Base-by-base conservation (phyloP, 345 rosid species). In the Eucalyptus tenuipes region DNA sequence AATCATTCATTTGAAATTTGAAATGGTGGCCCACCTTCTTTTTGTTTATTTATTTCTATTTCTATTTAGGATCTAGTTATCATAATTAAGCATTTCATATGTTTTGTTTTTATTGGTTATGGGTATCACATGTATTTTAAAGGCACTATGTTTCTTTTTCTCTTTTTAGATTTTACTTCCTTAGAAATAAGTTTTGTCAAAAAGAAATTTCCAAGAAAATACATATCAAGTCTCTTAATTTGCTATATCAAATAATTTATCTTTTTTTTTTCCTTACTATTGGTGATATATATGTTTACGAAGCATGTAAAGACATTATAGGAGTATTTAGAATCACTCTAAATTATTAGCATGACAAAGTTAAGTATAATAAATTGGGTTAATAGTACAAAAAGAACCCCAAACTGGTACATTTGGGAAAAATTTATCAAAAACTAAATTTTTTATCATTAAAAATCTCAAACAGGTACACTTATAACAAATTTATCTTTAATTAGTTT, bases 381-480 rank as follows among this genome's bases (percentile, higher is more conserved):
- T 24, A 55, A 55, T 55, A 55, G 13, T 22, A 55, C 20, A 25
- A 55, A 55, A 55, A 20, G 57, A 25, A 55, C 61, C 61, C 3
- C 61, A 24, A 55, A 55, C 12, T 24, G 2, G 6, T 55, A 55
- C 7, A 24, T 5, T 22, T 24, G 6, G 27, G 3, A 55, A 22
- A 24, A 24, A 0, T 9, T 55, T 10, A 55, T 55, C 29, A 24
- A 22, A 55, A 55, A 55, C 6, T 55, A 24, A 55, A 2, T 2
- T 55, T 55, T 55, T 55, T 4, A 9, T 24, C 6, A 55, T 55
- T 2, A 10, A 55, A 55, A 2, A 55, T 24, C 6, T 55, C 61
- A 55, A 55, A 55, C 0, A 2, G 0, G 6, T 22, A 24, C 2
- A 9, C 3, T 22, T 55, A 22, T 55, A 55, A 55, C 0, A 24